Percentiles rank a stretch among this genome's conserved stretches.
Evolutionary conservation across 1,284 basidiomycete genomes (phyloP).

Genomic region (Heterobasidion occidentale): DNA sequence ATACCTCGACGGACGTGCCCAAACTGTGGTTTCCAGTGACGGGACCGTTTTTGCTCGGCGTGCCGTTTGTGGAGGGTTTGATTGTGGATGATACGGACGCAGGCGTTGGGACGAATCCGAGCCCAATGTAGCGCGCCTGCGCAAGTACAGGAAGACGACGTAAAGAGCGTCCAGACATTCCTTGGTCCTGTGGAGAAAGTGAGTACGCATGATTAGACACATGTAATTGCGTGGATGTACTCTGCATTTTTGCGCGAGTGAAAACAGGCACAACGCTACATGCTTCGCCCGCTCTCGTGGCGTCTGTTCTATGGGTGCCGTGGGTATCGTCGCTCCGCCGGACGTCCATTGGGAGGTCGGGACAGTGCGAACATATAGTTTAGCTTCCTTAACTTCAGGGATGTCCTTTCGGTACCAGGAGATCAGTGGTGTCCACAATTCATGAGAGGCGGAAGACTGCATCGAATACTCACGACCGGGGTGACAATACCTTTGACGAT

Average conservation of each 20-base stretch:
- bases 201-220: not conserved
- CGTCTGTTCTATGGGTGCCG: not conserved
- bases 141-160: conserved; percentile 89
- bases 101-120: conserved; percentile 23
- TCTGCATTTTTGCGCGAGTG: conserved; percentile 65
- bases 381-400: conserved; percentile 31
- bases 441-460: not conserved
- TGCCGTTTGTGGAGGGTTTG: conserved; percentile 9
- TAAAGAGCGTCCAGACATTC: conserved; percentile 87
- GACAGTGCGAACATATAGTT: conserved; percentile 42
- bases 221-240: conserved; percentile 37
- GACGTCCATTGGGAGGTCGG: conserved; percentile 10
- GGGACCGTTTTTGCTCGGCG: conserved; percentile 3
- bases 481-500: conserved; percentile 66
- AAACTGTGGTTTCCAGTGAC: conserved; percentile 2
- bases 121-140: conserved; percentile 73
- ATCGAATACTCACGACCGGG: conserved; percentile 35
- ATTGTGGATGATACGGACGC: not conserved
- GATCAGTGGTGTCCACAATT: not conserved
- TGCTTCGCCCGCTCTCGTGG: conserved; percentile 38
- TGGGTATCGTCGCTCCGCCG: not conserved
- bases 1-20: conserved; percentile 45
- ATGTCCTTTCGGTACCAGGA: not conserved
- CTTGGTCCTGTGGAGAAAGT: conserved; percentile 36
- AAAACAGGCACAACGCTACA: conserved; percentile 52